Evolutionary conservation across 139 green algal species (phyloP).

Genomic region (Micractinium sp.): DNA sequence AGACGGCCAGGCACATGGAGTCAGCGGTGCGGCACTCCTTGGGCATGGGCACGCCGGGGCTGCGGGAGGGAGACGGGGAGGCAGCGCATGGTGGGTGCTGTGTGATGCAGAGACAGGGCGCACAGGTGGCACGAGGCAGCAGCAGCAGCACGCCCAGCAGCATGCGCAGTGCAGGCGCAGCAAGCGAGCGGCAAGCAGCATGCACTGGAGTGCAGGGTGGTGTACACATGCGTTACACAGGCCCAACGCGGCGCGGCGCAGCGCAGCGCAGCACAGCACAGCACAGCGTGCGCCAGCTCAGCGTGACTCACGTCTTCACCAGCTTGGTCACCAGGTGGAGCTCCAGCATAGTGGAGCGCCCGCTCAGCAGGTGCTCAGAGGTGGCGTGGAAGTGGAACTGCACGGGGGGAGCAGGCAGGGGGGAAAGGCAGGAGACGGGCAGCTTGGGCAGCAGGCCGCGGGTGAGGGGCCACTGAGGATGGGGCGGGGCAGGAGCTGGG

Average conservation of each 20-base stretch:
- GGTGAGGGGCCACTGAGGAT: no score
- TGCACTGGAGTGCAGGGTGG: not conserved
- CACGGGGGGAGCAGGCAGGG: not conserved
- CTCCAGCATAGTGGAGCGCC: conserved; percentile 22
- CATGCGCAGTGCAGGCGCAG: not conserved
- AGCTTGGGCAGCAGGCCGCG: no score
- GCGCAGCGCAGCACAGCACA: not conserved
- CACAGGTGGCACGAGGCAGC: not conserved
- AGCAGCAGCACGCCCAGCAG: not conserved
- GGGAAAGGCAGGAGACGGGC: no score
- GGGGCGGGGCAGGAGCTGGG: no score
- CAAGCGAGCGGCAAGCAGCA: not conserved
- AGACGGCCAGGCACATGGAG: not conserved
- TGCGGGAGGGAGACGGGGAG: not conserved
- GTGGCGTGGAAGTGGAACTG: conserved; percentile 48
- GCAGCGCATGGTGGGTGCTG: not conserved
- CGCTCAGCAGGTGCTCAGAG: conserved; percentile 1
- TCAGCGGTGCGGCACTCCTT: conserved; percentile 24
- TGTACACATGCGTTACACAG: no score
- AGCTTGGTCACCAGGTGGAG: conserved; percentile 35
- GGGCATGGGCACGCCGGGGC: conserved; percentile 15
- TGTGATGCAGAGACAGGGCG: not conserved
- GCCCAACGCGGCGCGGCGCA: not conserved
- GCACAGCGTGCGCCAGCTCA: not conserved
- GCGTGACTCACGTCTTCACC: not conserved